Evolutionary conservation across 2,329 filamentous ascomycete genomes (phyloP).

Genomic region (Exophiala sp.): DNA sequence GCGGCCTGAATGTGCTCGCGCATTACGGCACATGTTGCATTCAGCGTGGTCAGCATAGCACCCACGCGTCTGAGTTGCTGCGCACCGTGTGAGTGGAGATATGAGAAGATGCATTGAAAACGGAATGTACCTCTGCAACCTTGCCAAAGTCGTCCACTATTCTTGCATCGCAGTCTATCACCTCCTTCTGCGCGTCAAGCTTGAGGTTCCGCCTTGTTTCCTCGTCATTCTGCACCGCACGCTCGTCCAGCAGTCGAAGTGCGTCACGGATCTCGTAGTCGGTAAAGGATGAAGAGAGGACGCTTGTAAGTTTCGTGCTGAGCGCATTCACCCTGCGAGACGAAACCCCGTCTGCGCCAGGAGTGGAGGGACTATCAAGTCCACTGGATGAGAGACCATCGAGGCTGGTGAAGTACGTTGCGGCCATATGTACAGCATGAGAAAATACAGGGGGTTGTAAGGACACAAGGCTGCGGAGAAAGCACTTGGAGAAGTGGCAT

Average conservation of each 20-base stretch:
- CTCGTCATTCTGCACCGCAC: slow-evolving; percentile 67
- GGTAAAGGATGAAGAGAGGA: slow-evolving; percentile 87
- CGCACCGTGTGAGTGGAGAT: slow-evolving; percentile 2
- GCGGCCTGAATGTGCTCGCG: slow-evolving; percentile 72
- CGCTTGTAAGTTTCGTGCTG: slow-evolving; percentile 74
- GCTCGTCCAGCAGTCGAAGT: slow-evolving; percentile 70
- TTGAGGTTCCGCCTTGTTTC: slow-evolving; percentile 76
- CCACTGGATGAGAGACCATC: slow-evolving; percentile 12
- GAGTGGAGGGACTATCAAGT: slow-evolving; percentile 11
- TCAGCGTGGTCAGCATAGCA: slow-evolving; percentile 70
- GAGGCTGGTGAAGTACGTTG: slow-evolving; percentile 9
- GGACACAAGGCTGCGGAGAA: slow-evolving; percentile 1
- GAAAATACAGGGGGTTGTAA: neutral
- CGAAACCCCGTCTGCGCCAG: slow-evolving; percentile 7
- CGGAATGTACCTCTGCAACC: slow-evolving; percentile 70
- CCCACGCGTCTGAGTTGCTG: slow-evolving; percentile 87
- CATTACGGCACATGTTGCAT: slow-evolving; percentile 76
- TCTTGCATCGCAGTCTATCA: slow-evolving; percentile 86
- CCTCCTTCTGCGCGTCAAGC: slow-evolving; percentile 66
- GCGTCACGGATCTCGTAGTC: slow-evolving; percentile 89
- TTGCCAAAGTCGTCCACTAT: slow-evolving; percentile 84
- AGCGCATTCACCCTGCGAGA: slow-evolving; percentile 56
- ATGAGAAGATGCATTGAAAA: neutral
- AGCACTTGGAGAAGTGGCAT: neutral
- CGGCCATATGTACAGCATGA: slow-evolving; percentile 11